Percentiles rank a stretch among this genome's conserved stretches.
phyloP scores from a whole-genome alignment of 805 yeast species.

The Candida andamanensis region DNA sequence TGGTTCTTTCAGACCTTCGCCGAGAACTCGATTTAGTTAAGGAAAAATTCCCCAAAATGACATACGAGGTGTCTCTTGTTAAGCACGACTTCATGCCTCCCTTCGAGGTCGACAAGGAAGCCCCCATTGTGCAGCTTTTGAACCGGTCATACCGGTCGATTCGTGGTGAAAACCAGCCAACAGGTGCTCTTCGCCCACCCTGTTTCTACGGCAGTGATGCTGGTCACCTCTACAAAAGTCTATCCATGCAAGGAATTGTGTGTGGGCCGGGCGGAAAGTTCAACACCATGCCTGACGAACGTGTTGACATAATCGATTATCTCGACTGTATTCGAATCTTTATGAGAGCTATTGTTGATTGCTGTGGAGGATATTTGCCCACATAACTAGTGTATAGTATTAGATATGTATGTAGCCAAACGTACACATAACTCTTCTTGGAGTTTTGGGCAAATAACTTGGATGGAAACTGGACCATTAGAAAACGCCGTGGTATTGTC shows the following conservation, averaged over 20 bases:
- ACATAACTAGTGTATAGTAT: too few relatives aligned
- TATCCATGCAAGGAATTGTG: constrained; percentile 11
- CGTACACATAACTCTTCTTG: constrained; percentile 7
- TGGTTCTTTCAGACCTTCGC: constrained; percentile 18
- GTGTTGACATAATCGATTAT: constrained; percentile 11
- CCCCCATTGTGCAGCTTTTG: constrained; percentile 6
- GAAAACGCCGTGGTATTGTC: constrained; percentile 1
- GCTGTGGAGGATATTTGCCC: constrained; percentile 11
- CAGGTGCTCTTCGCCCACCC: constrained; percentile 11
- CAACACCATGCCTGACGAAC: constrained; percentile 11
- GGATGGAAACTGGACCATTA: constrained; percentile 5
- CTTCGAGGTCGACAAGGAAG: constrained; percentile 8
- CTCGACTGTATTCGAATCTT: constrained; percentile 10
- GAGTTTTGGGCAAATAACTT: constrained; percentile 2
- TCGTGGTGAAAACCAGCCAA: constrained; percentile 9
- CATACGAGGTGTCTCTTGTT: constrained; percentile 7
- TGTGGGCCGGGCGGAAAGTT: constrained; percentile 12
- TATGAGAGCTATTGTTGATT: constrained; percentile 8
- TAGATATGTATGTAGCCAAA: too few relatives aligned
- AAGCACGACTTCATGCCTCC: constrained; percentile 11
- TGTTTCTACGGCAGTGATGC: constrained; percentile 11
- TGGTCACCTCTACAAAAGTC: constrained; percentile 10
- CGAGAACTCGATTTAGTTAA: constrained; percentile 15
- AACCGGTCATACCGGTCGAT: constrained; percentile 4
- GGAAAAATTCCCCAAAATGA: constrained; percentile 9